Base-by-base conservation (phyloP, 2,329 filamentous ascomycete genomes). In the Stagonosporopsis vannaccii region DNA sequence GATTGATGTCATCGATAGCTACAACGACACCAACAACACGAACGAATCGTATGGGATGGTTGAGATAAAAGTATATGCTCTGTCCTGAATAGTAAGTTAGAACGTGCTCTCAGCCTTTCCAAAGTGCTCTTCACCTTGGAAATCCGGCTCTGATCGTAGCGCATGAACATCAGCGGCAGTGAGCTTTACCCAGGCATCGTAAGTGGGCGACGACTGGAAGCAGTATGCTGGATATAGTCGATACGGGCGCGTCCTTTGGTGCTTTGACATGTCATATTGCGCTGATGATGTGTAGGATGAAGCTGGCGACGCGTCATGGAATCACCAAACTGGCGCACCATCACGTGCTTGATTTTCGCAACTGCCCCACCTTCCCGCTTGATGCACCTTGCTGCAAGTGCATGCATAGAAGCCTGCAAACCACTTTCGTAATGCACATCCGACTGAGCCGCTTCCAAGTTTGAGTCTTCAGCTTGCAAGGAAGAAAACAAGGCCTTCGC, bases 131-230 rank as follows among this genome's bases (percentile, higher is more conserved):
- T 8, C n/a, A 83, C 84, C 83, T 75, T 80, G 78, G 66, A 83
- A 87, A 2, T 78, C 81, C 6, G 68, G 71, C 39, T 80, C 78
- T 48, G 75, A 72, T 22, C 77, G 75, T 30, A 88, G 74, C 8
- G 73, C 73, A 65, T 85, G 84, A 35, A 88, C 79, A 71, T 87
- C 83, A 25, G 77, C 75, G 15, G 79, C 78, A 1, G 82, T 81
- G 61, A 89, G 77, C 68, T 86, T 86, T 72, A 87, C 86, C 86
- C 86, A 89, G 68, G 79, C 71, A 74, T 83, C 81, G 73, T 82
- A 86, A 8, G 86, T 88, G n/a, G 83, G 82, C 6, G 86, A 87
- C 32, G 79, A 79, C 42, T 76, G 74, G 72, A 85, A 87, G 77
- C 84, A 87, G 70, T 82, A 86, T 33, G 82, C 82, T 15, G 85